Conservation (phyloP, 2,329 filamentous ascomycete species). For the Uncinocarpus reesii region DNA sequence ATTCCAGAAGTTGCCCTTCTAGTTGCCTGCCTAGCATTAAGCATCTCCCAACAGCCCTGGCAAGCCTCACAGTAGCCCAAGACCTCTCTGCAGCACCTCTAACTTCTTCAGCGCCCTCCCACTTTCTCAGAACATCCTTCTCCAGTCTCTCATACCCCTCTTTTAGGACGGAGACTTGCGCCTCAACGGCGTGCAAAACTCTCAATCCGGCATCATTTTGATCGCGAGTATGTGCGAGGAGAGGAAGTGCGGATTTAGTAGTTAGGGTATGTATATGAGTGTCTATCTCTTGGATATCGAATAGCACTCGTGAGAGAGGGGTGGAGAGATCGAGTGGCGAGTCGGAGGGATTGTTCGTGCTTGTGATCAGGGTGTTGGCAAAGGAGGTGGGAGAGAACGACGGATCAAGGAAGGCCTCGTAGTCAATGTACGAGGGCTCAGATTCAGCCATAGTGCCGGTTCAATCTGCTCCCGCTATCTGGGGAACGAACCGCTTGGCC, state of each 20-base stretch:
- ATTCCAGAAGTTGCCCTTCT: slow-evolving; percentile 71
- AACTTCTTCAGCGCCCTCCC: slow-evolving; percentile 77
- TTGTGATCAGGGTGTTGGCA: slow-evolving; percentile 76
- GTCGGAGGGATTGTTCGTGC: slow-evolving; percentile 87
- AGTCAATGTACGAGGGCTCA: slow-evolving; percentile 79
- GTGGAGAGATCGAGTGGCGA: slow-evolving; percentile 86
- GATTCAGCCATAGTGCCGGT: slow-evolving; percentile 26
- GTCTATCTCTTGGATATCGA: slow-evolving; percentile 94
- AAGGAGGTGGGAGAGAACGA: slow-evolving; percentile 71
- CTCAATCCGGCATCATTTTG: slow-evolving; percentile 62
- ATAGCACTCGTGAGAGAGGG: slow-evolving; percentile 82
- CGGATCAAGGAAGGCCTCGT: slow-evolving; percentile 78
- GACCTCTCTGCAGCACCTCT: slow-evolving; percentile 65
- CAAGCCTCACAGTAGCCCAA: slow-evolving; percentile 68
- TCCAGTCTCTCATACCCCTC: slow-evolving; percentile 78
- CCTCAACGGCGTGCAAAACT: slow-evolving; percentile 66
- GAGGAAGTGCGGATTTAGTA: slow-evolving; percentile 68
- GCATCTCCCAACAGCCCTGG: slow-evolving; percentile 64
- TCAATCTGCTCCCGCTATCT: not conserved
- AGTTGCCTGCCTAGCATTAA: slow-evolving; percentile 75
- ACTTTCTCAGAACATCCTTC: slow-evolving; percentile 73
- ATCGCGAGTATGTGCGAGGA: slow-evolving; percentile 65
- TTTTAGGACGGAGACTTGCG: slow-evolving; percentile 68
- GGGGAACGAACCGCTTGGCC: slow-evolving; percentile 1
- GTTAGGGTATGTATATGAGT: slow-evolving; percentile 88